A percentile compares a stretch with the other conserved stretches of the same genome.
phyloP scores from a whole-genome alignment of 179 eudicot species.

The Beta lomatogona region DNA sequence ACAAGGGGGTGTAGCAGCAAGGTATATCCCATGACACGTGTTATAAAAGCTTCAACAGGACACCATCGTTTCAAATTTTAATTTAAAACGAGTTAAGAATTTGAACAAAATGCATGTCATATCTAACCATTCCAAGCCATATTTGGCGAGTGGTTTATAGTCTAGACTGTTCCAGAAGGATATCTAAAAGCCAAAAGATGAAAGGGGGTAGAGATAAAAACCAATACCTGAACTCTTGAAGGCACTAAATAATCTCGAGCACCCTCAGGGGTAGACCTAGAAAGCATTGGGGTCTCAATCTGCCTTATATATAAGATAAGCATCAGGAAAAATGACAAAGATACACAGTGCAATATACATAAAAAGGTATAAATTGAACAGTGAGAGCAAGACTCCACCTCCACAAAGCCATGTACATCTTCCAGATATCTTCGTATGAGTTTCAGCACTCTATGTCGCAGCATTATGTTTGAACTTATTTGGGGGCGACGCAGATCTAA shows the following conservation, averaged over 20 bases:
- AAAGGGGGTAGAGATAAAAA: background rate
- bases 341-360: conserved; percentile 5
- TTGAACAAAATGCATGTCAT: background rate
- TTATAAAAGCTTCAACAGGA: background rate
- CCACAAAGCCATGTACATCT: conserved; percentile 84
- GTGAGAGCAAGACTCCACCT: conserved; percentile 47
- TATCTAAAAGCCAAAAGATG: background rate
- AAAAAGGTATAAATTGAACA: conserved; percentile 1
- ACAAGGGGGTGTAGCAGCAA: background rate
- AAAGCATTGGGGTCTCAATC: conserved; percentile 99
- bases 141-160: background rate
- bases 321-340: conserved; percentile 32
- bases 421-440: conserved; percentile 82
- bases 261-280: conserved; percentile 97
- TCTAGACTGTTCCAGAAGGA: background rate
- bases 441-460: conserved; percentile 82
- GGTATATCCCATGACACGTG: background rate
- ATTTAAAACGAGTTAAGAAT: background rate
- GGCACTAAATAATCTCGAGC: conserved; percentile 97
- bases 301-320: conserved; percentile 72
- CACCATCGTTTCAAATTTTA: background rate
- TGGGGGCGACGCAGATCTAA: conserved; percentile 87
- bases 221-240: conserved; percentile 90
- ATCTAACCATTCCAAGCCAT: background rate
- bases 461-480: conserved; percentile 69